These are phyloP conservation scores for Venturia asperata DNA, from an alignment of 2,329 filamentous ascomycete species.

Conservation along the genomic window DNA sequence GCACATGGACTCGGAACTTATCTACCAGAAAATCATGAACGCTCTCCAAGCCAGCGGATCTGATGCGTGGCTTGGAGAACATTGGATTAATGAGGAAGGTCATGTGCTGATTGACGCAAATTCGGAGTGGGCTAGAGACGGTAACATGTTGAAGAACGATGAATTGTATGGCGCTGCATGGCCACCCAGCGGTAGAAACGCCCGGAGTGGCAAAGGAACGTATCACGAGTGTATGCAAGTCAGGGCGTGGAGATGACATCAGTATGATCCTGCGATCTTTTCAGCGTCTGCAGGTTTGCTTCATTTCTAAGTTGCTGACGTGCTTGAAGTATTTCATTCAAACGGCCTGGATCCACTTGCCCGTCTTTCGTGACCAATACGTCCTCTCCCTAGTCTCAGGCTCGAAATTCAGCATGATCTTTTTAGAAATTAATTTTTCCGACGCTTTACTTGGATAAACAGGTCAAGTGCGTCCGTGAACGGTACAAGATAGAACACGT, in stretches of 20 bases:
- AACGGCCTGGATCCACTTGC: too few relatives aligned
- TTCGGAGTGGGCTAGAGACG: background rate
- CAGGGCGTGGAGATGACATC: background rate
- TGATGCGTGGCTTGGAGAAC: background rate
- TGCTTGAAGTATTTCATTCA: background rate
- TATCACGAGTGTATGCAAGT: background rate
- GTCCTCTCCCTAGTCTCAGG: too few relatives aligned
- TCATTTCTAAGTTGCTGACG: background rate
- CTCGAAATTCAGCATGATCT: too few relatives aligned
- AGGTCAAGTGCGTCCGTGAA: too few relatives aligned
- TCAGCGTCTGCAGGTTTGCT: background rate
- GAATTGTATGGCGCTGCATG: background rate
- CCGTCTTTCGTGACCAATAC: too few relatives aligned
- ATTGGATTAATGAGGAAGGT: background rate
- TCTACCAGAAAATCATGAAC: background rate
- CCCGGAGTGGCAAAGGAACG: background rate
- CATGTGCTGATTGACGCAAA: background rate
- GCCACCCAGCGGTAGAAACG: background rate
- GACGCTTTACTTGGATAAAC: too few relatives aligned
- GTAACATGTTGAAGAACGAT: background rate
- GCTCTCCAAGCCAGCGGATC: background rate
- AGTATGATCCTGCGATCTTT: background rate
- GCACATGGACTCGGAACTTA: background rate
- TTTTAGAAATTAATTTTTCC: too few relatives aligned
- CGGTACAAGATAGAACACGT: too few relatives aligned